Evolutionary conservation across 2,329 filamentous ascomycete species (phyloP).

Genomic region (Alternaria sp.): DNA sequence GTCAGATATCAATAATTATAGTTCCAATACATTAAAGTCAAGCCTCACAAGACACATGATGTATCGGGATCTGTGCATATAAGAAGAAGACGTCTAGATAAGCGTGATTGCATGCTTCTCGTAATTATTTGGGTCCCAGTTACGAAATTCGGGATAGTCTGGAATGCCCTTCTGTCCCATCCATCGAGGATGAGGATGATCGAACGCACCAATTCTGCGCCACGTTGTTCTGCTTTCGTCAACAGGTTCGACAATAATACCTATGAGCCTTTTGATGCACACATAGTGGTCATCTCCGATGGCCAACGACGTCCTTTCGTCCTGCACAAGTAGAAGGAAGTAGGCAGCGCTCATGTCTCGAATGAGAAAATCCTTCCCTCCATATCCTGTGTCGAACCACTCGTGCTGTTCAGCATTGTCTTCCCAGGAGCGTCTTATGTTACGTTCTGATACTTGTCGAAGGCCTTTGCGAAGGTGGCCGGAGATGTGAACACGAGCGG

Average conservation of each 20-base stretch:
- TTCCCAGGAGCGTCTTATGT: too few species aligned
- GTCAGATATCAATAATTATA: too few species aligned
- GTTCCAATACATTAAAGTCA: too few species aligned
- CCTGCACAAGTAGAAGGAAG: background rate
- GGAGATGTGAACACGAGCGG: background rate
- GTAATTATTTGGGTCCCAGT: background rate
- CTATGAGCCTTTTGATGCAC: too few species aligned
- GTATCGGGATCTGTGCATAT: too few species aligned
- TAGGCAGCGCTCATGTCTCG: background rate
- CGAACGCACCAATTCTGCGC: background rate
- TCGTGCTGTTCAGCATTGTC: too few species aligned
- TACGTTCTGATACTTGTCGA: background rate
- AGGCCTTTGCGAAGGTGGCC: background rate
- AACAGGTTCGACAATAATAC: background rate
- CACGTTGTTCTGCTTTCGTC: background rate
- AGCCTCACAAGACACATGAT: too few species aligned
- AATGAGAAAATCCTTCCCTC: rapidly evolving
- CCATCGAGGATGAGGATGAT: too few species aligned
- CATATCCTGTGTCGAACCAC: background rate
- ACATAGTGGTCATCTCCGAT: too few species aligned
- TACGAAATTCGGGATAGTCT: background rate
- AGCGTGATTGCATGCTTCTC: background rate
- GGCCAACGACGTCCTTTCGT: too few species aligned
- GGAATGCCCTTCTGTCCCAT: too few species aligned
- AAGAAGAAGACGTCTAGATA: too few species aligned